Percentiles rank a stretch among this genome's conserved stretches.
These are phyloP conservation scores for Tubosaeta sp. DNA, from an alignment of 768 basidiomycete species.

Conservation along the genomic window DNA sequence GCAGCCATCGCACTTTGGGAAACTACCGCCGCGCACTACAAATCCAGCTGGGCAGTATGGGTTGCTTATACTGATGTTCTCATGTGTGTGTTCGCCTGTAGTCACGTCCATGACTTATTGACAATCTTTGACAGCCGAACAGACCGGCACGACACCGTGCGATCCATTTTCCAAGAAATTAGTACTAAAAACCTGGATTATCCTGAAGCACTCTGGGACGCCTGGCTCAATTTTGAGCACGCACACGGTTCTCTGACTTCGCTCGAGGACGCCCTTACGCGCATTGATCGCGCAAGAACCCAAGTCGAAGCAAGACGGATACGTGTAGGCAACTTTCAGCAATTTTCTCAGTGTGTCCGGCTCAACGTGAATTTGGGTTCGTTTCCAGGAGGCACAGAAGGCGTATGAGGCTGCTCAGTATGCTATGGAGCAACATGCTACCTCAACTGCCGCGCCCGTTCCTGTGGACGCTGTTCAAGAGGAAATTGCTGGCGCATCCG, in stretches of 20 bases:
- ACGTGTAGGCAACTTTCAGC: slow-evolving; percentile 42
- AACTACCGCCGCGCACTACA: slow-evolving; percentile 59
- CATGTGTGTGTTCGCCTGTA: slow-evolving; percentile 44
- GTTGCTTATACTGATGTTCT: slow-evolving; percentile 67
- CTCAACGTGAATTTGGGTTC: background rate
- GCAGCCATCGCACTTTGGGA: slow-evolving; percentile 62
- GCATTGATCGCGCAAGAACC: slow-evolving; percentile 59
- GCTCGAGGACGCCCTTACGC: slow-evolving; percentile 57
- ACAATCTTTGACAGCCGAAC: slow-evolving; percentile 38
- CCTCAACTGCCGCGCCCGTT: slow-evolving; percentile 26
- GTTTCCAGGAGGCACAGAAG: slow-evolving; percentile 56
- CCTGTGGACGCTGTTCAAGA: slow-evolving; percentile 7
- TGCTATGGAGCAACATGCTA: slow-evolving; percentile 38
- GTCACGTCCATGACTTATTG: background rate
- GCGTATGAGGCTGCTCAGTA: slow-evolving; percentile 50
- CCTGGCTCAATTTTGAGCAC: slow-evolving; percentile 86
- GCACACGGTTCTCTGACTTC: slow-evolving; percentile 69
- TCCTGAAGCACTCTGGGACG: slow-evolving; percentile 93
- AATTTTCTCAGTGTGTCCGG: background rate
- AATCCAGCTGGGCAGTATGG: slow-evolving; percentile 74
- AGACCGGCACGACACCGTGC: slow-evolving; percentile 53
- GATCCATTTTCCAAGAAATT: slow-evolving; percentile 62
- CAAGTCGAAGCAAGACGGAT: slow-evolving; percentile 60
- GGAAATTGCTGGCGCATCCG: background rate
- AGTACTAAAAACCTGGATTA: slow-evolving; percentile 80